Evolutionary conservation across 805 yeast genomes (phyloP).

Genomic region (Teunomyces barrocoloradensis): DNA sequence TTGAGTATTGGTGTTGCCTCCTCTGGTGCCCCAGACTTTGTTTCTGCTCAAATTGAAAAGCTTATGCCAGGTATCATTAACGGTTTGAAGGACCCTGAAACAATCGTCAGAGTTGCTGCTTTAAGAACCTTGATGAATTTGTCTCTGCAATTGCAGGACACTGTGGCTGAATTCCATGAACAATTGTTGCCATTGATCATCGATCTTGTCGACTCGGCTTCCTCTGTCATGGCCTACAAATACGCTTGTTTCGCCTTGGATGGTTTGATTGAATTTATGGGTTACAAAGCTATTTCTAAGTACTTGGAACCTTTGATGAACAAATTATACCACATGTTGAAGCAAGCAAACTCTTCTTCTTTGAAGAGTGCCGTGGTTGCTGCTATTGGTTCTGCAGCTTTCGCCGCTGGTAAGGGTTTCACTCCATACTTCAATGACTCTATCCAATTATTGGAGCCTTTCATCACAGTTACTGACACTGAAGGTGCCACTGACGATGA

Average conservation of each 20-base stretch:
- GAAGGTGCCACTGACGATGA: constrained; percentile 87
- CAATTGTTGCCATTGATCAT: constrained; percentile 82
- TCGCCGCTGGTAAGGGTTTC: constrained; percentile 87
- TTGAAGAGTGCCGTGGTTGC: constrained; percentile 81
- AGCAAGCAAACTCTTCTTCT: constrained; percentile 69
- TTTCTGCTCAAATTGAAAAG: constrained; percentile 70
- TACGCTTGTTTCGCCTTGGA: constrained; percentile 90
- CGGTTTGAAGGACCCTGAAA: constrained; percentile 75
- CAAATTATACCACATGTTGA: constrained; percentile 80
- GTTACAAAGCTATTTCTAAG: constrained; percentile 74
- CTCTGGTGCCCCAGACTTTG: constrained; percentile 92
- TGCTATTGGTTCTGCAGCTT: constrained; percentile 96
- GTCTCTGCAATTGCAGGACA: constrained; percentile 81
- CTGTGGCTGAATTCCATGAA: constrained; percentile 80
- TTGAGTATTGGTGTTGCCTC: constrained; percentile 79
- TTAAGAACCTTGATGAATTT: constrained; percentile 75
- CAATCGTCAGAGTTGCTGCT: constrained; percentile 81
- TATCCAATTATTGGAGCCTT: constrained; percentile 77
- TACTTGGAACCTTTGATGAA: constrained; percentile 90
- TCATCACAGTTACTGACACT: constrained; percentile 62
- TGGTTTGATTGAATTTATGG: constrained; percentile 87
- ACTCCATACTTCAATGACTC: constrained; percentile 83
- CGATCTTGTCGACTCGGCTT: constrained; percentile 80
- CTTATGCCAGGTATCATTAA: constrained; percentile 68
- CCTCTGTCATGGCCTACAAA: constrained; percentile 79